Percentiles rank a stretch among this genome's conserved stretches.
Evolutionary conservation across 2,329 filamentous ascomycete genomes (phyloP).

Genomic region (Fusarium nodosum): DNA sequence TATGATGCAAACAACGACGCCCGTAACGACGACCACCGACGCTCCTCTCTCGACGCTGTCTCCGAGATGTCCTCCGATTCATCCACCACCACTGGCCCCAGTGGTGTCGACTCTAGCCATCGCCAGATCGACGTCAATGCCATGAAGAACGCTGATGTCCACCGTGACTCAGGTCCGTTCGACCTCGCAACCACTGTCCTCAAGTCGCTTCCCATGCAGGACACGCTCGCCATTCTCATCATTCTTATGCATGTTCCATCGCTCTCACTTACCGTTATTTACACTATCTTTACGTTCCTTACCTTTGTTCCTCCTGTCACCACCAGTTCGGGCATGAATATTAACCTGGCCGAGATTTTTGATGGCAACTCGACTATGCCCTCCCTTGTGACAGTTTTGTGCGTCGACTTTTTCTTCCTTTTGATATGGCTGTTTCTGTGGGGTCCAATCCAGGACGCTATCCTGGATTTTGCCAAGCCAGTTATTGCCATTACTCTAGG

Average conservation of each 20-base stretch:
- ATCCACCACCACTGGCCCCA: slow-evolving; percentile 56
- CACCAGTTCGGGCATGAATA: slow-evolving; percentile 80
- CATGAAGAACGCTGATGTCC: slow-evolving; percentile 75
- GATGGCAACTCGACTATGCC: slow-evolving; percentile 88
- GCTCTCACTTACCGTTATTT: slow-evolving; percentile 87
- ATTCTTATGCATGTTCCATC: slow-evolving; percentile 93
- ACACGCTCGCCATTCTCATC: slow-evolving; percentile 96
- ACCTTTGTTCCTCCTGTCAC: slow-evolving; percentile 91
- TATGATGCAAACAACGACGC: slow-evolving; percentile 57
- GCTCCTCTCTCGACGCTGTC: slow-evolving; percentile 64
- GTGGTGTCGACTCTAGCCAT: slow-evolving; percentile 64
- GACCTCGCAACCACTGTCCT: slow-evolving; percentile 88
- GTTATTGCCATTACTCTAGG: slow-evolving; percentile 93
- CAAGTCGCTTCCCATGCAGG: slow-evolving; percentile 88
- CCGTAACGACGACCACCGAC: slow-evolving; percentile 60
- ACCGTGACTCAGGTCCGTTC: slow-evolving; percentile 79
- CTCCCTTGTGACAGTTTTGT: slow-evolving; percentile 84
- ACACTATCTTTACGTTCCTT: slow-evolving; percentile 91
- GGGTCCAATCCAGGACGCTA: slow-evolving; percentile 87
- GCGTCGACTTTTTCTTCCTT: slow-evolving; percentile 86
- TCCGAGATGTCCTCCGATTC: slow-evolving; percentile 71
- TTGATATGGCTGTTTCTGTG: slow-evolving; percentile 89
- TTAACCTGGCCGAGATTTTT: slow-evolving; percentile 91
- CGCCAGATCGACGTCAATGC: slow-evolving; percentile 79
- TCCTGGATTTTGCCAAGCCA: slow-evolving; percentile 90